Conservation (phyloP, 352 stramenopile genomes). For the Phytopythium litorale region DNA sequence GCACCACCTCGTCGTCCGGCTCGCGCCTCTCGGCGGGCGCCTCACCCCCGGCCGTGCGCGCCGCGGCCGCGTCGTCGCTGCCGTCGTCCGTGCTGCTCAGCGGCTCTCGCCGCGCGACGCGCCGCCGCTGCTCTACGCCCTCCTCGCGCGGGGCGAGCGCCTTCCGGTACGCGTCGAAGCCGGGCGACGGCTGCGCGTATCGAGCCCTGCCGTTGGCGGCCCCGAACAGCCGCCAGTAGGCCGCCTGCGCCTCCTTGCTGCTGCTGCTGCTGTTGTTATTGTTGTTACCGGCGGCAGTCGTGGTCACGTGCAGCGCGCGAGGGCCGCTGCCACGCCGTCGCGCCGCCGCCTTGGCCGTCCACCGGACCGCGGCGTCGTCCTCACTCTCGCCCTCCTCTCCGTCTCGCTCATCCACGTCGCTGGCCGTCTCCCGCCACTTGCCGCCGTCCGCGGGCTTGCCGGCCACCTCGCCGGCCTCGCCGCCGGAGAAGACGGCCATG, state of each 20-base stretch:
- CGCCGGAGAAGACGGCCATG: background rate
- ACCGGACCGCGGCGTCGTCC: background rate
- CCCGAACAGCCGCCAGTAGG: conserved; percentile 5
- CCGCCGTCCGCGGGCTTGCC: background rate
- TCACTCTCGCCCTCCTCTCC: conserved; percentile 2
- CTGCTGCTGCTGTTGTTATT: background rate
- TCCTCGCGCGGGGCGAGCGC: background rate
- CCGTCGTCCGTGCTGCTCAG: conserved; percentile 5
- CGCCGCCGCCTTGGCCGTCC: conserved; percentile 1
- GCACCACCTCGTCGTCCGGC: conserved; percentile 22
- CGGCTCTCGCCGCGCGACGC: background rate
- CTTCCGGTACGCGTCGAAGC: background rate
- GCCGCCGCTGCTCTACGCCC: background rate
- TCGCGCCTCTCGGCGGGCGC: conserved; percentile 3
- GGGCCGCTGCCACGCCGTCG: background rate
- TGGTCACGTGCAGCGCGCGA: background rate
- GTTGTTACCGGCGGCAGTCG: background rate
- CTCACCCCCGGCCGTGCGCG: background rate
- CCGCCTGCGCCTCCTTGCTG: background rate
- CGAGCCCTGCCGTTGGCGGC: background rate
- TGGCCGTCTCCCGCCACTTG: conserved; percentile 4
- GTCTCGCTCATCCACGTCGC: conserved; percentile 7
- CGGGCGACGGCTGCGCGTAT: background rate
- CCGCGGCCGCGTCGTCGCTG: conserved; percentile 16
- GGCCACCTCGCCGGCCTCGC: background rate